phyloP scores from a whole-genome alignment of 176 grass and related monocot species.

The Cymbopogon citratus region DNA sequence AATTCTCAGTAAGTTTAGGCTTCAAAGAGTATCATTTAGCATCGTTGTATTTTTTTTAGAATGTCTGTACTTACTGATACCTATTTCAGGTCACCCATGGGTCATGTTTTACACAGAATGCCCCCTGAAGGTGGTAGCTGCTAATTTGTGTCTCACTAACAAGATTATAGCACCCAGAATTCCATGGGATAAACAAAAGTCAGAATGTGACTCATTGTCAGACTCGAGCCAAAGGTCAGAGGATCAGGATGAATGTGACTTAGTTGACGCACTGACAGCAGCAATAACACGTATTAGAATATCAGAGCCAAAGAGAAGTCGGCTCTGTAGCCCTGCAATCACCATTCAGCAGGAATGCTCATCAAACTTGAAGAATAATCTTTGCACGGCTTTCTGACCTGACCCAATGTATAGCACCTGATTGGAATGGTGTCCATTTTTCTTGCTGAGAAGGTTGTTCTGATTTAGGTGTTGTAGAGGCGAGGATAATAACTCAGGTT shows the following conservation, averaged over 20 bases:
- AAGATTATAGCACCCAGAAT: constrained; percentile 6
- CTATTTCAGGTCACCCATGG: constrained; percentile 83
- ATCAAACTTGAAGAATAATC: too few species aligned
- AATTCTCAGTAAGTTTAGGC: constrained; percentile 53
- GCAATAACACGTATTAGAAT: constrained; percentile 60
- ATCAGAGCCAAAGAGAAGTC: constrained; percentile 57
- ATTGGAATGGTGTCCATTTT: too few species aligned
- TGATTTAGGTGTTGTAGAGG: too few species aligned
- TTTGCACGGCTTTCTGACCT: too few species aligned
- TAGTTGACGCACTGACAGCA: constrained; percentile 63
- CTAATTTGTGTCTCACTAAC: constrained; percentile 41
- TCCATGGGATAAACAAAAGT: constrained; percentile 29
- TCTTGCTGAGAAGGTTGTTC: too few species aligned
- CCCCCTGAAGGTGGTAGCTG: too few species aligned
- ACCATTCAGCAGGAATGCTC: constrained; percentile 48
- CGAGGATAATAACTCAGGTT: too few species aligned
- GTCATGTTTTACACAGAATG: constrained; percentile 60
- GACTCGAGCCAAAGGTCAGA: constrained; percentile 39
- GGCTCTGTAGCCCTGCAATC: constrained; percentile 45
- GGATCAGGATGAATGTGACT: constrained; percentile 50
- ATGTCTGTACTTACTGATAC: background rate
- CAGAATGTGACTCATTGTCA: constrained; percentile 37
- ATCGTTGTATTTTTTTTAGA: background rate
- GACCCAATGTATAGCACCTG: too few species aligned
- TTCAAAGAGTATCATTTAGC: background rate